phyloP scores from a whole-genome alignment of 2,329 filamentous ascomycete genomes.

The Didymella sp. region DNA sequence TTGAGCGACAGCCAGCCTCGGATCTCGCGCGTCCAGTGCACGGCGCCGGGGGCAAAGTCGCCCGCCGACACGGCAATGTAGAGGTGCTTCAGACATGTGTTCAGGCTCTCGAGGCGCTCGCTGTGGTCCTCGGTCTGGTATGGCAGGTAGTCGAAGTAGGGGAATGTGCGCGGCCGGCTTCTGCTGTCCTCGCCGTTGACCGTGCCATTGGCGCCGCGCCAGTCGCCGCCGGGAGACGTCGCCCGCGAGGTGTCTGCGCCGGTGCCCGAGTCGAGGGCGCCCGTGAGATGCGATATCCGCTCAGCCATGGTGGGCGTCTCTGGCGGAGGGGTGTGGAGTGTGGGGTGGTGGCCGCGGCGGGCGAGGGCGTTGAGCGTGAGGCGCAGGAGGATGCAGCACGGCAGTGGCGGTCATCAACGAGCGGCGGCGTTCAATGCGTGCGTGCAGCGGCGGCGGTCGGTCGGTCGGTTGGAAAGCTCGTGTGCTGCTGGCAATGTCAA shows the following conservation, averaged over 20 bases:
- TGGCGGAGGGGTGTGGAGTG: slow-evolving; percentile 15
- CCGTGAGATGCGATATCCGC: slow-evolving; percentile 53
- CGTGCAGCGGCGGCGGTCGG: background rate
- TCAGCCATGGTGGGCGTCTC: slow-evolving; percentile 47
- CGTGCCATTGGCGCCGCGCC: slow-evolving; percentile 61
- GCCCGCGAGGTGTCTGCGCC: slow-evolving; percentile 80
- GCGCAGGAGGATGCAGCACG: slow-evolving; percentile 14
- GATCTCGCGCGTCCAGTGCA: slow-evolving; percentile 97
- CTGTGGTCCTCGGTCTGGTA: slow-evolving; percentile 84
- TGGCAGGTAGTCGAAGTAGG: slow-evolving; percentile 88
- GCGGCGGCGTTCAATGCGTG: slow-evolving; percentile 7
- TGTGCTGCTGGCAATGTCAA: slow-evolving; percentile 6
- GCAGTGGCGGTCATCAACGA: slow-evolving; percentile 13
- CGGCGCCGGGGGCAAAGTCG: slow-evolving; percentile 89
- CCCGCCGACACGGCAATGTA: slow-evolving; percentile 91
- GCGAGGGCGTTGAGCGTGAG: slow-evolving; percentile 16
- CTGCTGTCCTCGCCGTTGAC: slow-evolving; percentile 66
- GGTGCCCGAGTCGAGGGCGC: slow-evolving; percentile 48
- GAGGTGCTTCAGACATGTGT: slow-evolving; percentile 89
- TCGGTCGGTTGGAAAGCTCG: background rate
- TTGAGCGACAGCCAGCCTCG: slow-evolving; percentile 95
- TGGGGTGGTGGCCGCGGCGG: slow-evolving; percentile 19
- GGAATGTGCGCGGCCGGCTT: slow-evolving; percentile 81
- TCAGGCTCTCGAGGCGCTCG: slow-evolving; percentile 78
- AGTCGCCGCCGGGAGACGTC: slow-evolving; percentile 77